Percentiles rank a stretch among this genome's conserved stretches.
phyloP scores from a whole-genome alignment of 1,139 yeast genomes.

The Pichia sp. region DNA sequence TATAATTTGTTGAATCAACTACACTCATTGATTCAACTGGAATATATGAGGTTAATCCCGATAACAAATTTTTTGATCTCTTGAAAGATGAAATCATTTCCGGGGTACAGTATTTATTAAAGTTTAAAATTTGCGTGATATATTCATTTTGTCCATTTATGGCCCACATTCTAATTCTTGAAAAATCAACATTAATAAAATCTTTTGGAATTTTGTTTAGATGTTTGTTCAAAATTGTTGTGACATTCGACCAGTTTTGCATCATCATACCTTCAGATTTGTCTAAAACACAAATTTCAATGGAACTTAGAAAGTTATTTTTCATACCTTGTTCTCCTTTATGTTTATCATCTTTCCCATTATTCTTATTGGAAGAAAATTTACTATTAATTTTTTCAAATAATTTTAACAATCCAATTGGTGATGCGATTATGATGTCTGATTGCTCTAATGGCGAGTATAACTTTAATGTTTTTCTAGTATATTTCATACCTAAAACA shows the following conservation, averaged over 20 bases:
- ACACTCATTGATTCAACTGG: conserved; percentile 21
- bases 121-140: conserved; percentile 72
- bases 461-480: conserved; percentile 78
- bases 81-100: conserved; percentile 59
- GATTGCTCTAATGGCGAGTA: conserved; percentile 81
- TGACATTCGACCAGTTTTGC: conserved; percentile 91
- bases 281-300: conserved; percentile 75
- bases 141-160: conserved; percentile 74
- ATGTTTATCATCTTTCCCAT: conserved; percentile 24
- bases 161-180: conserved; percentile 88
- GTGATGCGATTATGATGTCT: conserved; percentile 86
- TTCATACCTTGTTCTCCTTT: conserved; percentile 22
- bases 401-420: conserved; percentile 81
- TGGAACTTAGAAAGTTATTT: conserved; percentile 75
- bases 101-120: conserved; percentile 73
- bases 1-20: conserved; percentile 31
- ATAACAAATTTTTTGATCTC: conserved; percentile 31
- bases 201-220: conserved; percentile 70
- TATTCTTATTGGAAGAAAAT: conserved; percentile 2
- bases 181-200: conserved; percentile 76
- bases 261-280: conserved; percentile 81
- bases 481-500: conserved; percentile 80
- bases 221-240: conserved; percentile 57
- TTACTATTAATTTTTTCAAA: conserved; percentile 41
- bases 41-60: conserved; percentile 29